These are phyloP conservation scores for Pyronema omphalodes DNA, from an alignment of 495 filamentous ascomycete genomes.

Conservation along the genomic window DNA sequence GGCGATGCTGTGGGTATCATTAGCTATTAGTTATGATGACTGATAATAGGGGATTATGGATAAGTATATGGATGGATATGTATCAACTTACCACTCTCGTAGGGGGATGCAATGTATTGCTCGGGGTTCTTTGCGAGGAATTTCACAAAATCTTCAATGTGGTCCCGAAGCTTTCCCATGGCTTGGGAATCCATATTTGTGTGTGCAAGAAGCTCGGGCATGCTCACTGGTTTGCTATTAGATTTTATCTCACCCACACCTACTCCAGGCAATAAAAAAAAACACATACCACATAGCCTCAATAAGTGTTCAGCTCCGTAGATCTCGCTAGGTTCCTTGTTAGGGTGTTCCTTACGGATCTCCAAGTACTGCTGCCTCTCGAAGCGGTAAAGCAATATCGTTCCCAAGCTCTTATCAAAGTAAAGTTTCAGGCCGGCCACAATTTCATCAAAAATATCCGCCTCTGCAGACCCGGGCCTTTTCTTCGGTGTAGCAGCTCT, in stretches of 20 bases:
- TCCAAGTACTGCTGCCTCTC: conserved; percentile 72
- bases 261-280: not conserved
- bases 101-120: conserved; percentile 58
- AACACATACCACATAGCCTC: conserved; percentile 63
- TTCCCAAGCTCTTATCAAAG: conserved; percentile 70
- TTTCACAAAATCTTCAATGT: conserved; percentile 57
- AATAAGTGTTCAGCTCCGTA: conserved; percentile 87
- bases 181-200: conserved; percentile 94
- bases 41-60: not conserved
- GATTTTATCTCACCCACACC: not conserved
- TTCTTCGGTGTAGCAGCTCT: conserved; percentile 46
- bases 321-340: conserved; percentile 49
- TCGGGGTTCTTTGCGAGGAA: conserved; percentile 60
- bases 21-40: not conserved
- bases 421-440: conserved; percentile 70
- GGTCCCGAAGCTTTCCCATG: conserved; percentile 69
- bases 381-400: conserved; percentile 79
- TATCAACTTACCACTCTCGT: conserved; percentile 38
- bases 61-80: too few relatives aligned
- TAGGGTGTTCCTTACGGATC: conserved; percentile 37
- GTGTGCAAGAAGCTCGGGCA: conserved; percentile 86
- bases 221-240: conserved; percentile 40
- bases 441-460: conserved; percentile 77
- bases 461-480: conserved; percentile 41
- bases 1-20: not conserved